Conservation (phyloP, 2,329 filamentous ascomycete genomes). For the Pezicula radicicola region DNA sequence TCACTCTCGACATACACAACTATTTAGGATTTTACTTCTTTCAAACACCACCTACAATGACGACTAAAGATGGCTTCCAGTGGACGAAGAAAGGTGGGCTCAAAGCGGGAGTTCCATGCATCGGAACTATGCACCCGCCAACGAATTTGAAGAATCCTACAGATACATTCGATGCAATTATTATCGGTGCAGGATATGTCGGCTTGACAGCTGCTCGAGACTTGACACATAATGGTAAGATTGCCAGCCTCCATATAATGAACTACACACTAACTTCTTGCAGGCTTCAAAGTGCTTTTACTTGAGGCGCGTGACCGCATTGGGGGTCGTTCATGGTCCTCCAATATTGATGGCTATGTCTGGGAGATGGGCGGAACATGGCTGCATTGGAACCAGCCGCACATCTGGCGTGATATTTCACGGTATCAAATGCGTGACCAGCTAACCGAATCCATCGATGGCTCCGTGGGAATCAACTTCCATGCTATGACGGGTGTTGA, state of each 20-base stretch:
- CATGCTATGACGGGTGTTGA: too few species aligned
- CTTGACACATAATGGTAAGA: too few species aligned
- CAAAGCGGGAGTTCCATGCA: not conserved
- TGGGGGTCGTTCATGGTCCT: slow-evolving; percentile 44
- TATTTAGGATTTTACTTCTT: too few species aligned
- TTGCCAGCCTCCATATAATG: too few species aligned
- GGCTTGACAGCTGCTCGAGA: slow-evolving; percentile 31
- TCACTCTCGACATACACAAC: too few species aligned
- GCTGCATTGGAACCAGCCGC: slow-evolving; percentile 42
- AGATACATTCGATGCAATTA: slow-evolving; percentile 16
- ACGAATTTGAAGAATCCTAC: not conserved
- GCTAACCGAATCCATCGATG: slow-evolving; percentile 37
- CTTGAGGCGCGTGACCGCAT: slow-evolving; percentile 46
- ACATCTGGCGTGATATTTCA: slow-evolving; percentile 41
- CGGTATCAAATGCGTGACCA: slow-evolving; percentile 42
- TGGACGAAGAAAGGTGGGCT: slow-evolving; percentile 1
- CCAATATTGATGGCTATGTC: slow-evolving; percentile 38
- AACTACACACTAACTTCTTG: slow-evolving; percentile 5
- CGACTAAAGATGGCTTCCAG: not conserved
- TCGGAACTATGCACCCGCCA: not conserved
- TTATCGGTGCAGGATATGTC: slow-evolving; percentile 31
- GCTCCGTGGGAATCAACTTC: slow-evolving; percentile 37
- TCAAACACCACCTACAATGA: too few species aligned
- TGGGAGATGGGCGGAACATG: slow-evolving; percentile 49
- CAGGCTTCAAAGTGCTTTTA: slow-evolving; percentile 31